Percentiles rank a stretch among this genome's conserved stretches.
These are phyloP conservation scores for Parathielavia hyrcaniae DNA, from an alignment of 495 filamentous ascomycete species.

Conservation along the genomic window DNA sequence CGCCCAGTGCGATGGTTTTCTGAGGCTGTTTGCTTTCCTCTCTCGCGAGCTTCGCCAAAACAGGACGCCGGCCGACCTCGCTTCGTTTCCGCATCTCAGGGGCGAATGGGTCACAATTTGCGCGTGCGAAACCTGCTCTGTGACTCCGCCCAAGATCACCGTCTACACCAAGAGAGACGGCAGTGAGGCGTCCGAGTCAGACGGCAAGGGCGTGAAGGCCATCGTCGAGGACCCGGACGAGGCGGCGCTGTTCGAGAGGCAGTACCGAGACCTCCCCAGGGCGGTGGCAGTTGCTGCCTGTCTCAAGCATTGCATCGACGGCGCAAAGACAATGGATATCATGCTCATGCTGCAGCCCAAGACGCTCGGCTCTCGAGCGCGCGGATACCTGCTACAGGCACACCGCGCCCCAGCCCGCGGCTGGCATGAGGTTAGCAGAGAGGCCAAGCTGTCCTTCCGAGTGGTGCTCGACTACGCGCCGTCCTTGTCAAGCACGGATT, in stretches of 20 bases:
- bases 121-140: conserved; percentile 6
- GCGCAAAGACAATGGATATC: neutral
- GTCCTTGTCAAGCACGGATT: neutral
- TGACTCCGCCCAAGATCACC: conserved; percentile 11
- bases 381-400: conserved; percentile 10
- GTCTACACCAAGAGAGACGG: conserved; percentile 2
- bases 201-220: neutral
- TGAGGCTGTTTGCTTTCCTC: conserved; percentile 14
- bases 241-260: conserved; percentile 14
- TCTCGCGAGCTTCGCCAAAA: neutral
- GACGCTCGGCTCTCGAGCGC: conserved; percentile 12
- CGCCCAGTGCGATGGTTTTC: conserved; percentile 13
- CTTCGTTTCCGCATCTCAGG: conserved; percentile 7
- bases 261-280: conserved; percentile 12
- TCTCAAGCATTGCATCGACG: neutral
- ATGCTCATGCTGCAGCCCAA: conserved; percentile 11
- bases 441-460: conserved; percentile 1
- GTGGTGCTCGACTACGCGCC: conserved; percentile 16
- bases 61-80: neutral
- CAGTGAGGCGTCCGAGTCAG: neutral
- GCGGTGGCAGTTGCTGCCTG: conserved; percentile 14
- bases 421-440: neutral
- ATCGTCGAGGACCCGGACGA: conserved; percentile 17
- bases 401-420: conserved; percentile 11
- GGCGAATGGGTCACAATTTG: conserved; percentile 6